Evolutionary conservation across 1,284 basidiomycete species (phyloP).

Genomic region (Ceratobasidium theobromae): DNA sequence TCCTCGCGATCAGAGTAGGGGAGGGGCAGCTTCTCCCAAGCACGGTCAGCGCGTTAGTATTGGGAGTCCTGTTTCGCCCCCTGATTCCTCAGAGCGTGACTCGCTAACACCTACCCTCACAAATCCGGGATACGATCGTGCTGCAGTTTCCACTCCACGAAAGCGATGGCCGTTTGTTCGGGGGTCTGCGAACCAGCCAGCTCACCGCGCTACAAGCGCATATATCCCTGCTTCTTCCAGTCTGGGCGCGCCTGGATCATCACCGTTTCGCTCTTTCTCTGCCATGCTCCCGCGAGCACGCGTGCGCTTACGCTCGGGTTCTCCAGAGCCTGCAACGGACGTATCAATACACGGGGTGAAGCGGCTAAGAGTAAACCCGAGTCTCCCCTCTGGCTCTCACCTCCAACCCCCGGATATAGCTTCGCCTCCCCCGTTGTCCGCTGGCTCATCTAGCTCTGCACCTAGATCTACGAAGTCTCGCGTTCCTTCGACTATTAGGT

Average conservation of each 20-base stretch:
- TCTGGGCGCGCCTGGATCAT: background rate
- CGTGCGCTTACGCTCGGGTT: conserved; percentile 15
- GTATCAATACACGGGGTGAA: conserved; percentile 4
- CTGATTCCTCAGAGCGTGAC: conserved; percentile 27
- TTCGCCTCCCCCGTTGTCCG: conserved; percentile 22
- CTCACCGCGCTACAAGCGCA: conserved; percentile 5
- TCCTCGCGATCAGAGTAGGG: conserved; percentile 5
- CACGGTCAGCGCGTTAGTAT: background rate
- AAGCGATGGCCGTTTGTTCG: conserved; percentile 27
- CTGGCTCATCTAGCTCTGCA: conserved; percentile 21
- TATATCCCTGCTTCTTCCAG: conserved; percentile 12
- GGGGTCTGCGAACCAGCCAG: conserved; percentile 6
- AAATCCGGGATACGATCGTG: conserved; percentile 22
- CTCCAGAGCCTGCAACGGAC: conserved; percentile 12
- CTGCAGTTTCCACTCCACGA: background rate
- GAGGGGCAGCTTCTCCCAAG: background rate
- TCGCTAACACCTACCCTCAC: conserved; percentile 28
- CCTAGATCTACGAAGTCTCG: conserved; percentile 19
- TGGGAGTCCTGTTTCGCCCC: conserved; percentile 14
- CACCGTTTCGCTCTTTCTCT: conserved; percentile 21
- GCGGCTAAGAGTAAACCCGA: conserved; percentile 6
- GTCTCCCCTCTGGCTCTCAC: background rate
- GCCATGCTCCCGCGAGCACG: conserved; percentile 13
- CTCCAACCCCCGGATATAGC: background rate
- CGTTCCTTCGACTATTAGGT: conserved; percentile 16